Conservation (phyloP, 169 alveolate species). For the Plasmodium inui region DNA sequence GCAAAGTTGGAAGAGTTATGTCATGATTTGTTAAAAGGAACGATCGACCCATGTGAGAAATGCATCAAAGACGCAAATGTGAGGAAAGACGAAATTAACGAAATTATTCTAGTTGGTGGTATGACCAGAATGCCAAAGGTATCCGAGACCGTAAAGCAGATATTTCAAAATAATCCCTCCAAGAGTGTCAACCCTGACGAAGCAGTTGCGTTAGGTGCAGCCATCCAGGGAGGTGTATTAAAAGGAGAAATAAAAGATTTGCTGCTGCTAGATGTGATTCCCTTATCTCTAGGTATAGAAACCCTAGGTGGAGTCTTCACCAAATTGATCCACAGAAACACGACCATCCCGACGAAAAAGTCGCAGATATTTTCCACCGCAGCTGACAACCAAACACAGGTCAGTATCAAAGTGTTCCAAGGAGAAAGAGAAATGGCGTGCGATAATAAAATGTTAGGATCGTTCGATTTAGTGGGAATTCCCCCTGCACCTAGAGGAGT, state of each 20-base stretch:
- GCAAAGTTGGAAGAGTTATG: slow-evolving; percentile 95
- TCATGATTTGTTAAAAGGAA: slow-evolving; percentile 92
- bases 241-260: slow-evolving; percentile 98
- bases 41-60: slow-evolving; percentile 96
- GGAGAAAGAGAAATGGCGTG: slow-evolving; percentile 99
- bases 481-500: slow-evolving; percentile 99
- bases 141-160: slow-evolving; percentile 92
- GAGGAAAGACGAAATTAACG: slow-evolving; percentile 93
- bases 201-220: slow-evolving; percentile 99
- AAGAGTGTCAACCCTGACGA: slow-evolving; percentile 99
- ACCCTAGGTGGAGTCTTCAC: slow-evolving; percentile 98
- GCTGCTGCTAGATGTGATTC: slow-evolving; percentile 96
- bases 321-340: slow-evolving; percentile 96
- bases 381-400: slow-evolving; percentile 98
- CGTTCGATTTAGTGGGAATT: slow-evolving; percentile 97
- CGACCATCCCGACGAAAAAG: slow-evolving; percentile 99
- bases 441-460: slow-evolving; percentile 97
- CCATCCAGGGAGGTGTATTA: slow-evolving; percentile 97
- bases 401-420: slow-evolving; percentile 98
- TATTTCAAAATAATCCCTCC: slow-evolving; percentile 95
- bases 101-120: slow-evolving; percentile 99
- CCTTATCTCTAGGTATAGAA: slow-evolving; percentile 97
- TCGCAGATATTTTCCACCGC: slow-evolving; percentile 98
- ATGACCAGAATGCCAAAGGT: slow-evolving; percentile 99
- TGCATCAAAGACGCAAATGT: slow-evolving; percentile 96